Evolutionary conservation across 495 filamentous ascomycete genomes (phyloP).

Genomic region (Tetracladium setigerum): DNA sequence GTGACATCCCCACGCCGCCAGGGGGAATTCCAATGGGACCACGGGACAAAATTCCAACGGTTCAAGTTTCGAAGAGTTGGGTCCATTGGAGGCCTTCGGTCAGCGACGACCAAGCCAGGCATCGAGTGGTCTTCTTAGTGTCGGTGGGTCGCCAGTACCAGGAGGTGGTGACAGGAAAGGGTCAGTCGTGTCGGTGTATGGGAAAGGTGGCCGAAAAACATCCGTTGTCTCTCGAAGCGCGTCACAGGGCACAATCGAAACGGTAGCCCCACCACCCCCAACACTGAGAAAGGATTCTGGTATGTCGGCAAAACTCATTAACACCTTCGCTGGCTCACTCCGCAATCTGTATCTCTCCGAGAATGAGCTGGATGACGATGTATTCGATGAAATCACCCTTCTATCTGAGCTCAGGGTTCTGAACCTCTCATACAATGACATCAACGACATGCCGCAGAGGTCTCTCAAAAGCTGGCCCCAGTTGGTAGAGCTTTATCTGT

Average conservation of each 20-base stretch:
- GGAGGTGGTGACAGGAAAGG: conserved; percentile 59
- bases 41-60: conserved; percentile 45
- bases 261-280: conserved; percentile 43
- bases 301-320: conserved; percentile 62
- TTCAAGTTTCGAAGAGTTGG: conserved; percentile 73
- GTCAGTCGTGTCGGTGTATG: conserved; percentile 73
- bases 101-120: conserved; percentile 76
- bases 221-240: conserved; percentile 64
- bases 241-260: conserved; percentile 33
- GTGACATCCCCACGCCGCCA: conserved; percentile 28
- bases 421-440: conserved; percentile 90
- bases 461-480: conserved; percentile 81
- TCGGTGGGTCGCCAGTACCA: conserved; percentile 60
- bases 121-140: conserved; percentile 65
- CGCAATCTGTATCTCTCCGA: conserved; percentile 83
- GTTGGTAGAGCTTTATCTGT: conserved; percentile 87
- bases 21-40: conserved; percentile 32
- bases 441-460: conserved; percentile 85
- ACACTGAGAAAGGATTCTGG: conserved; percentile 75
- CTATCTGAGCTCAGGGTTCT: conserved; percentile 80
- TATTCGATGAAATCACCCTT: conserved; percentile 80
- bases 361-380: conserved; percentile 87
- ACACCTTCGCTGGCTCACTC: conserved; percentile 80
- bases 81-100: conserved; percentile 53
- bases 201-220: conserved; percentile 69